phyloP scores from a whole-genome alignment of 1,284 basidiomycete genomes.

The Rhizoctonia solani region DNA sequence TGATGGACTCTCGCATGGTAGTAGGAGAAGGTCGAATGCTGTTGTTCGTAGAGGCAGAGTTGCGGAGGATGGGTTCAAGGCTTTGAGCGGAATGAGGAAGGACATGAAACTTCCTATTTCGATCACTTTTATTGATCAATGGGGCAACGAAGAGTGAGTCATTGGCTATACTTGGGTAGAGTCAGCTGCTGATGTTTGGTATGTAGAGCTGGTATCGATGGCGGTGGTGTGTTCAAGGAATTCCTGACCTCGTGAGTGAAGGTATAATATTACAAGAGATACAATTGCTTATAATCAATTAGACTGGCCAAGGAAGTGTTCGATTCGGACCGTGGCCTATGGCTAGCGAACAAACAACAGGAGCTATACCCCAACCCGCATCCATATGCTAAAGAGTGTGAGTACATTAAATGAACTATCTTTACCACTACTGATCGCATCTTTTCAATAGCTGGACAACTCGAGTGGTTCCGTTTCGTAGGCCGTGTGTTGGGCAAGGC shows the following conservation, averaged over 20 bases:
- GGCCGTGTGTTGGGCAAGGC: constrained; percentile 95
- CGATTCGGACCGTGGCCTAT: constrained; percentile 91
- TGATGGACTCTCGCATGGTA: constrained; percentile 41
- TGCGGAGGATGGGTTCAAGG: constrained; percentile 87
- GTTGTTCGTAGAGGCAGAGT: constrained; percentile 75
- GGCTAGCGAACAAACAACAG: constrained; percentile 87
- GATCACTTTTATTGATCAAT: constrained; percentile 92
- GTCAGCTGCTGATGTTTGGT: constrained; percentile 39
- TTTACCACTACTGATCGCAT: constrained; percentile 10
- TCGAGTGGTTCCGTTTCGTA: constrained; percentile 94
- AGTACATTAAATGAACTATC: constrained; percentile 41
- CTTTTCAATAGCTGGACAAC: constrained; percentile 63
- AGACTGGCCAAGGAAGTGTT: constrained; percentile 91
- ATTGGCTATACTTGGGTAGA: constrained; percentile 40
- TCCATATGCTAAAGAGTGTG: constrained; percentile 81
- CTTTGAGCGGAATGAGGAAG: constrained; percentile 65
- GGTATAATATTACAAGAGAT: background rate
- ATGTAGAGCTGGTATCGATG: constrained; percentile 84
- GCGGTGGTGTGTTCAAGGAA: constrained; percentile 97
- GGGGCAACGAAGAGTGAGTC: constrained; percentile 76
- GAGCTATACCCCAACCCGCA: constrained; percentile 96
- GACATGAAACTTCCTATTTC: constrained; percentile 80
- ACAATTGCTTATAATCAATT: background rate
- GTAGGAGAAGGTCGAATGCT: constrained; percentile 51
- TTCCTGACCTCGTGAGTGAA: constrained; percentile 74